Evolutionary conservation across 1,284 basidiomycete genomes (phyloP), one percentile per base, ranked within the genome.

Genomic region (Taiwanofungus camphoratus): DNA sequence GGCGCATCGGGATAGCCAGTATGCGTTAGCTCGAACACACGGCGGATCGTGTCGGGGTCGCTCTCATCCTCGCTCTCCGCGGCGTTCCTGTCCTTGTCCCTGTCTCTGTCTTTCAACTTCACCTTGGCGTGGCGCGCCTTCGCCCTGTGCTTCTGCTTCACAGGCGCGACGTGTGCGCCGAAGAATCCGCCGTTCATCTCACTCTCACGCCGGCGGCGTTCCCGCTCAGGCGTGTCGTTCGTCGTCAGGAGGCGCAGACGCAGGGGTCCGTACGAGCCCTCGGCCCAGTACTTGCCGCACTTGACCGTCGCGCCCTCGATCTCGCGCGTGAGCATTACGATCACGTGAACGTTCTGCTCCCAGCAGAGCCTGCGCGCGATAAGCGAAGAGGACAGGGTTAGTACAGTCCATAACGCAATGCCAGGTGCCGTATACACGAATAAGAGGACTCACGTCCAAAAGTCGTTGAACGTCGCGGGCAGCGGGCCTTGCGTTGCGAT

Each of bases 401-500:
- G 20, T 36, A 38, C 19, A 15, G 31, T 12, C 16, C 15, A 22
- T 4, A 11, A 16, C 27, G 26, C 36, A 20, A 16, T 12, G 13
- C 24, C n/a, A n/a, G n/a, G n/a, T n/a, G 22, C 27, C 33, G 5
- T 36, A 32, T 2, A 12, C 49, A 35, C 2, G 31, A 21, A 41
- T 24, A 30, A 36, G 13, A 39, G 18, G 39, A 79, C 87, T 70
- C 59, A 92, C 95, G 85, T 89, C 95, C 95, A 99, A 57, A 99
- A 99, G 58, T 97, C 92, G 6, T 73, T 70, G 61, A 86, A 96
- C 0, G 95, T 98, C 18, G 87, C 79, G 5, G 89, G 87, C 22
- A 99, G 66, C 2, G 95, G 95, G 1, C 95, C 95, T 63, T 99
- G 95, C 1, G 95, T 97, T 1, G 94, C 95, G 51, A 99, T 97